These are phyloP conservation scores for Hyphopichia homilentoma DNA, from an alignment of 805 yeast species.

Conservation along the genomic window DNA sequence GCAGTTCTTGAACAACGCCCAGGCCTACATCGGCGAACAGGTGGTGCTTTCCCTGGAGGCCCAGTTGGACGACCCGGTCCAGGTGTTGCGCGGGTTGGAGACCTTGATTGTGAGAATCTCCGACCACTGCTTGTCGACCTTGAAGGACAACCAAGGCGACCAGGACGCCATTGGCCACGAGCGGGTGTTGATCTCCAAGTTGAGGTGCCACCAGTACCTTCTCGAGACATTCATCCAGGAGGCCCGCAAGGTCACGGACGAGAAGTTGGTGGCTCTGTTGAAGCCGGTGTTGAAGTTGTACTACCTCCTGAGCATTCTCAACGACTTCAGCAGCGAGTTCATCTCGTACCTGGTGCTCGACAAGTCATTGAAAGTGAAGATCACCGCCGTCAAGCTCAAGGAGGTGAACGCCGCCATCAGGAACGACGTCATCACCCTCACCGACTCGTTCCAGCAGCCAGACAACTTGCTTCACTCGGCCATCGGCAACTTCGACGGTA, in stretches of 20 bases:
- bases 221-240: conserved; percentile 36
- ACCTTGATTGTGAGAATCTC: conserved; percentile 38
- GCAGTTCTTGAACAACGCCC: conserved; percentile 34
- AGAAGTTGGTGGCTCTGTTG: conserved; percentile 46
- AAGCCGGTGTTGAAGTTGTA: conserved; percentile 56
- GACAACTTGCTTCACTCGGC: conserved; percentile 82
- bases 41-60: neutral
- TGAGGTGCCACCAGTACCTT: conserved; percentile 49
- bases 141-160: conserved; percentile 31
- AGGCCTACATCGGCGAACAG: conserved; percentile 17
- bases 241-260: conserved; percentile 31
- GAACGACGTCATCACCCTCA: conserved; percentile 68
- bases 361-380: conserved; percentile 24
- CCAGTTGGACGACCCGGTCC: conserved; percentile 15
- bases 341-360: conserved; percentile 58
- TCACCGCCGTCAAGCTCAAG: conserved; percentile 19
- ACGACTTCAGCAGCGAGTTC: conserved; percentile 68
- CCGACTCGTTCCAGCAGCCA: conserved; percentile 80
- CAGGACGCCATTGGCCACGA: conserved; percentile 47
- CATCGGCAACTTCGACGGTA: conserved; percentile 77
- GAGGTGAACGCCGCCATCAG: conserved; percentile 34
- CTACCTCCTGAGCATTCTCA: conserved; percentile 53
- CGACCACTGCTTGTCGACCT: conserved; percentile 22
- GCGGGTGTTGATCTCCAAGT: conserved; percentile 45
- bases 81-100: conserved; percentile 22